Base-by-base conservation (phyloP, 1,139 yeast species). In the Magnusiomyces magnusii region DNA sequence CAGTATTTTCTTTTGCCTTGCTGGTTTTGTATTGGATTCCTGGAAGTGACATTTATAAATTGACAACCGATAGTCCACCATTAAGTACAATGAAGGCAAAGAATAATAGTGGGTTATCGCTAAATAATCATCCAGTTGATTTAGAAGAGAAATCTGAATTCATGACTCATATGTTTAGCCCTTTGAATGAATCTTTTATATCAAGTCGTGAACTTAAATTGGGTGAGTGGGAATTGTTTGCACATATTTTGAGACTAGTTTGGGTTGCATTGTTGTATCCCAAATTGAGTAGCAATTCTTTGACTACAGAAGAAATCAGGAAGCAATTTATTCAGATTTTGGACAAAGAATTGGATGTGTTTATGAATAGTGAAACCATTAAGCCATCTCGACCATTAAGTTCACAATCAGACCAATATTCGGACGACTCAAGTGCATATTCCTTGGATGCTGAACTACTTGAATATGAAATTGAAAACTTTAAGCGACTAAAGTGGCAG, bases 211-310 rank as follows among this genome's bases (percentile, higher is more conserved):
- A 44, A 19, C 27, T 21, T 21, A 44, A 21, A 10, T 7, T 23
- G 10, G 27, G 7, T 3, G 49, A n/a, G 21, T 3, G 21, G 10
- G 31, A 34, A 3, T 15, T 51, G 9, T 13, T 51, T 19, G n/a
- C 54, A 7, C 31, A 21, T 24, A 13, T 51, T 19, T 2, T 31
- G 31, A 19, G 54, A 19, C 25, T 51, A 17, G 31, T 36, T 13
- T 51, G 54, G 54, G 54, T 51, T 23, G 24, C 54, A 25, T 23
- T 36, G 2, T 10, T 51, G 9, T 51, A 51, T 21, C 47, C 44
- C 21, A 51, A 51, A 21, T 31, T 51, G 27, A 17, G 17, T 9
- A 10, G 10, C n/a, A 5, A 44, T 27, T 21, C 9, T 10, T 5
- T 27, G 21, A 44, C n/a, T 10, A n/a, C 17, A 17, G 5, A 44